Conservation (phyloP, 768 basidiomycete species). For the Lentinus tigrinus region DNA sequence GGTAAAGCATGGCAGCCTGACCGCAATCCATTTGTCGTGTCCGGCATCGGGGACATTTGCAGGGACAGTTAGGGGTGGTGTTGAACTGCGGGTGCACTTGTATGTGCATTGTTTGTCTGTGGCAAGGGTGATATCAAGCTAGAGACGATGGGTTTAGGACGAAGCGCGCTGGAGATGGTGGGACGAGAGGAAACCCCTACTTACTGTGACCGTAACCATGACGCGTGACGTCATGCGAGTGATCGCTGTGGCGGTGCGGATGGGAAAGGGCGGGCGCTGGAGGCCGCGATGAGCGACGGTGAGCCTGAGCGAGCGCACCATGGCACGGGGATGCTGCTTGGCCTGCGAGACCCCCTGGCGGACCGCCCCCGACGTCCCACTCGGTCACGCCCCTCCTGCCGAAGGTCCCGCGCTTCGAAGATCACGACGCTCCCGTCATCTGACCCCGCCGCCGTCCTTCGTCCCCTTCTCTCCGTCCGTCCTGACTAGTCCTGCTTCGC, state of each 20-base stretch:
- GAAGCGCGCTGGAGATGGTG: no score
- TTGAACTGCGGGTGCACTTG: neutral
- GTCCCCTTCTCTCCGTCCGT: neutral
- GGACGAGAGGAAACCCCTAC: neutral
- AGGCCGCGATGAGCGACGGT: no score
- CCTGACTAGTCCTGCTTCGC: neutral
- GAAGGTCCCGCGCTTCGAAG: neutral
- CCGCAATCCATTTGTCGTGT: no score
- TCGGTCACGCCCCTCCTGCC: neutral
- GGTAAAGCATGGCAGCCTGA: no score
- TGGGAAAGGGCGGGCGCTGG: no score
- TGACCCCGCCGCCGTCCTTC: conserved; percentile 2
- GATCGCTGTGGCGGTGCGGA: neutral
- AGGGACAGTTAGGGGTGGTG: no score
- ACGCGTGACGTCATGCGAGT: neutral
- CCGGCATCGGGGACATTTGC: no score
- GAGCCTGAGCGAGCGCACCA: neutral
- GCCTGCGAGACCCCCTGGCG: neutral
- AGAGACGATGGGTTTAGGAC: no score
- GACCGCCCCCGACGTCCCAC: conserved; percentile 3
- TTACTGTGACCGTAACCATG: no score
- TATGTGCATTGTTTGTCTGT: no score
- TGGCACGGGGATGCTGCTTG: neutral
- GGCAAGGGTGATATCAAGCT: no score
- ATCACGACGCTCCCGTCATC: conserved; percentile 4